Evolutionary conservation across 371 early-diverging fungal genomes (phyloP).

Genomic region (Mucor ambiguus): DNA sequence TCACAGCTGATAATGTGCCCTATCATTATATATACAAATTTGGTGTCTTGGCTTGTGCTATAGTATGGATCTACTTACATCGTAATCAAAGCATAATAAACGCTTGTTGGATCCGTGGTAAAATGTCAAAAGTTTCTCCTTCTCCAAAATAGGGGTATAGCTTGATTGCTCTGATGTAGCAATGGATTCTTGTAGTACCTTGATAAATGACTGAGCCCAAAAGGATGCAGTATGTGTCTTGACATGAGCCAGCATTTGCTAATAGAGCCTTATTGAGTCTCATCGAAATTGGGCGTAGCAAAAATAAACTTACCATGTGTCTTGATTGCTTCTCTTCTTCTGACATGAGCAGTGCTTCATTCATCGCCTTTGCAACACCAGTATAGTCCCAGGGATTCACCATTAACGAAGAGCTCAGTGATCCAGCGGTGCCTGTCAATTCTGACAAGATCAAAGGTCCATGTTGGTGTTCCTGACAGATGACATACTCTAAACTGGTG

Average conservation of each 20-base stretch:
- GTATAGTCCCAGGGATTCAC: conserved; percentile 98
- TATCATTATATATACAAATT: conserved; percentile 16
- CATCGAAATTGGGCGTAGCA: no score
- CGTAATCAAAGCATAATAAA: conserved; percentile 87
- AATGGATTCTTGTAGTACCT: conserved; percentile 51
- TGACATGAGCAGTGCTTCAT: conserved; percentile 86
- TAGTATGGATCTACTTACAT: conserved; percentile 47
- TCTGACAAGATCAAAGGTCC: conserved; percentile 96
- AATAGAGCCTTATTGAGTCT: not conserved
- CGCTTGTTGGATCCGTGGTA: conserved; percentile 68
- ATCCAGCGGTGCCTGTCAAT: conserved; percentile 96
- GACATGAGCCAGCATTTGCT: conserved; percentile 89
- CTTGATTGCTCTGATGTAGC: conserved; percentile 56
- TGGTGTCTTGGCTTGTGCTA: no score
- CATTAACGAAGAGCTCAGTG: conserved; percentile 86
- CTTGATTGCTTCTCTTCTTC: conserved; percentile 78
- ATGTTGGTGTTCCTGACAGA: conserved; percentile 93
- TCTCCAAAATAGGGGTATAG: conserved; percentile 71
- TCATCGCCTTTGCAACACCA: conserved; percentile 92
- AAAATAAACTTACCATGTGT: conserved; percentile 62
- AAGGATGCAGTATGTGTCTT: conserved; percentile 86
- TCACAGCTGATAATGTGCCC: conserved; percentile 85
- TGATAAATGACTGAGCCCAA: conserved; percentile 91
- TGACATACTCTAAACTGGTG: conserved; percentile 96
- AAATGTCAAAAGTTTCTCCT: conserved; percentile 36